Conservation (phyloP, 2,329 filamentous ascomycete genomes). For the Venturia carpophila region DNA sequence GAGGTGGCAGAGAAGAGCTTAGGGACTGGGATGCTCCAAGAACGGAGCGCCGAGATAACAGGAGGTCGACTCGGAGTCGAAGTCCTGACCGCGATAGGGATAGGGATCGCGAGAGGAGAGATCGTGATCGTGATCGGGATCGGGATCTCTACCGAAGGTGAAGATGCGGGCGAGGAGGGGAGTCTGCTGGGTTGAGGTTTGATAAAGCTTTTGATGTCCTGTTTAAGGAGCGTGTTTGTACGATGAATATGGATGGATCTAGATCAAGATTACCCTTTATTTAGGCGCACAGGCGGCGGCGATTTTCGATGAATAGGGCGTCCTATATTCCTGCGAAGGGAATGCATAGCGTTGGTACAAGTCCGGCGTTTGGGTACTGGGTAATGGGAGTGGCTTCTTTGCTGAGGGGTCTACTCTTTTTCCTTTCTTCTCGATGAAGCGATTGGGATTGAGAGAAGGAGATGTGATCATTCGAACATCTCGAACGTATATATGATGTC, state of each 20-base stretch:
- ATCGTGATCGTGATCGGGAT: constrained; percentile 19
- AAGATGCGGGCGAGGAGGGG: neutral
- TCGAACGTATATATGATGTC: too few species aligned
- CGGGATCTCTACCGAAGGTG: constrained; percentile 27
- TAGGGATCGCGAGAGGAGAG: constrained; percentile 21
- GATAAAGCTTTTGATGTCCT: neutral
- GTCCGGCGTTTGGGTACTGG: neutral
- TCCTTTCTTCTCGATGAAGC: neutral
- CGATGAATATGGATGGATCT: neutral
- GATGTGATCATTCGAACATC: neutral
- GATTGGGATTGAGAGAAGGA: neutral
- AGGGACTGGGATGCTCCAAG: constrained; percentile 18
- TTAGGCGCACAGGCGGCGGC: neutral
- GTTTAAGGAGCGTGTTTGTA: neutral
- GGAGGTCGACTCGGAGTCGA: constrained; percentile 24
- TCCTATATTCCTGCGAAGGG: neutral
- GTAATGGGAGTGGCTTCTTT: neutral
- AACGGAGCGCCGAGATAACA: constrained; percentile 21
- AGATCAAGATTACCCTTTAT: too few species aligned
- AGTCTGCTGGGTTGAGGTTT: neutral
- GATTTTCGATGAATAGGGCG: neutral
- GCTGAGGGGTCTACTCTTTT: too few species aligned
- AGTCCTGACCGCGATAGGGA: constrained; percentile 21
- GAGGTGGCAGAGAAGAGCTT: constrained; percentile 13
- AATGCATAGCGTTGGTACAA: neutral